A percentile compares a stretch with the other conserved stretches of the same genome.
Conservation (phyloP, 2,329 filamentous ascomycete species). For the Apiospora marii region DNA sequence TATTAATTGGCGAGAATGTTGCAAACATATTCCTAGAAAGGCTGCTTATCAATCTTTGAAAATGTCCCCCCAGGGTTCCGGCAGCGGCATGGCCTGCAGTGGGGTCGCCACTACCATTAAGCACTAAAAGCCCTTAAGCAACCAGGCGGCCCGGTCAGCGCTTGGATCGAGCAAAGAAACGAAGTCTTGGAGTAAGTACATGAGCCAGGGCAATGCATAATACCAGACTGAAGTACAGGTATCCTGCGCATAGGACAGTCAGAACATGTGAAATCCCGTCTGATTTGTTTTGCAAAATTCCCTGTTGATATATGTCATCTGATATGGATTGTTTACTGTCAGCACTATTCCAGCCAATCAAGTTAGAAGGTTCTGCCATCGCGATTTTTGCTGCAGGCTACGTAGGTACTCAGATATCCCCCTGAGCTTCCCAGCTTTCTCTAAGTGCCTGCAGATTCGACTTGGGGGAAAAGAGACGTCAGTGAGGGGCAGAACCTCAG, state of each 20-base stretch:
- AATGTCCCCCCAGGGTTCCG: neutral
- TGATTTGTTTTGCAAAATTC: neutral
- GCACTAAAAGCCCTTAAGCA: neutral
- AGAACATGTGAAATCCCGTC: slow-evolving; percentile 10
- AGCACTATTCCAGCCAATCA: slow-evolving; percentile 12
- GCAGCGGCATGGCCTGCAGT: slow-evolving; percentile 11
- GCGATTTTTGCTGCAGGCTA: neutral
- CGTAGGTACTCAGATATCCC: too few relatives aligned
- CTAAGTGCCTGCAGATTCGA: neutral
- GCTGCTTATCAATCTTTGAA: slow-evolving; percentile 9
- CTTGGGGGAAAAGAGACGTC: slow-evolving; percentile 9
- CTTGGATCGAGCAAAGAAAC: neutral
- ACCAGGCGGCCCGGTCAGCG: neutral
- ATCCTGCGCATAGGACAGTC: neutral
- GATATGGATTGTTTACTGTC: neutral
- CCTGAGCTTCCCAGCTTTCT: neutral
- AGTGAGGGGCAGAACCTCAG: slow-evolving; percentile 10
- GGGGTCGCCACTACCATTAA: neutral
- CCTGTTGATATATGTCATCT: neutral
- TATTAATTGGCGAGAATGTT: neutral
- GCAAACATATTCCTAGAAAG: neutral
- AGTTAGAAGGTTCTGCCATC: neutral
- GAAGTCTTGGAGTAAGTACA: neutral
- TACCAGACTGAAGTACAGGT: neutral
- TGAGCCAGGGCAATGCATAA: too few relatives aligned